Evolutionary conservation across 306 rosid species (phyloP).

Genomic region (Dryas alaskensis): DNA sequence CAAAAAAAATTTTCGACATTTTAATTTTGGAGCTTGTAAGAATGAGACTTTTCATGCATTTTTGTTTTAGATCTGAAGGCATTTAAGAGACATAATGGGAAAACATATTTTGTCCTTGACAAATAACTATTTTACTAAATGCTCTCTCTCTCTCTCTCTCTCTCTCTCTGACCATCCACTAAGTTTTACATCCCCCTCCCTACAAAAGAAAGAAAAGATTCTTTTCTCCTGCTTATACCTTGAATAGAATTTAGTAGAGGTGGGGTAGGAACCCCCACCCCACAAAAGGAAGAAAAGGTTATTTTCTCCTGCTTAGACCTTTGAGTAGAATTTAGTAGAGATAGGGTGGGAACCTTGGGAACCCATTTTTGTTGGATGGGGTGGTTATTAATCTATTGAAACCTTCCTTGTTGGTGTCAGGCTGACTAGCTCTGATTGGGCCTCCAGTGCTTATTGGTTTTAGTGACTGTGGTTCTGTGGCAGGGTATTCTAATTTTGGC

Average conservation of each 20-base stretch:
- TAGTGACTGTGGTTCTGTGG: background rate
- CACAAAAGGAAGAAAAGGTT: no score
- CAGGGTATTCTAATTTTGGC: background rate
- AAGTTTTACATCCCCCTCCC: no score
- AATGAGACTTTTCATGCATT: background rate
- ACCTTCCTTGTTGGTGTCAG: background rate
- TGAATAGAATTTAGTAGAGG: no score
- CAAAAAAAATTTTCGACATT: constrained; percentile 14
- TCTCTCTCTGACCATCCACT: background rate
- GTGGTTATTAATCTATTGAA: background rate
- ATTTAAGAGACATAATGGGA: background rate
- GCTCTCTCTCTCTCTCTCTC: no score
- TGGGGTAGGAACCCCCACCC: no score
- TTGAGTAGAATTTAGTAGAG: no score
- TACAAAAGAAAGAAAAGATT: no score
- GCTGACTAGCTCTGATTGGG: background rate
- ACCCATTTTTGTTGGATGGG: no score
- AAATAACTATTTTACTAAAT: background rate
- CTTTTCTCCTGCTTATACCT: no score
- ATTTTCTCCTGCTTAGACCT: no score
- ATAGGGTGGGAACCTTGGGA: no score
- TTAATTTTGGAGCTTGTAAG: constrained; percentile 9
- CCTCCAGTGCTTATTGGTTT: background rate
- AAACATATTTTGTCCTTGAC: background rate
- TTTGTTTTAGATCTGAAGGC: background rate